Base-by-base conservation (phyloP, 1,139 yeast species). In the Candida sp. region DNA sequence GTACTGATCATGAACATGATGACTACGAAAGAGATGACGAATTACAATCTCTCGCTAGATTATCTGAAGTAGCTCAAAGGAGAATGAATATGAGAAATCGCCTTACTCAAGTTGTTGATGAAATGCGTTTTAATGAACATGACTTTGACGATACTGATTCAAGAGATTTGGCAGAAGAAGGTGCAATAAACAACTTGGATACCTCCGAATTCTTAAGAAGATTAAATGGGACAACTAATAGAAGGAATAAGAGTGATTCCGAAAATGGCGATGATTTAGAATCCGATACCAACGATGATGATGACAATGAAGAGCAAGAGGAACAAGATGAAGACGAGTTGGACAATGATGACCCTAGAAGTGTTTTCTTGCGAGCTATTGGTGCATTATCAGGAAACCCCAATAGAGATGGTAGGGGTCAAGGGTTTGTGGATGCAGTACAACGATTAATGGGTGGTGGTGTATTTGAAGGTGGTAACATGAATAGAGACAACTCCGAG, bases 391-490 rank as follows among this genome's bases (percentile, higher is more conserved):
- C 61, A 1, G 58, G 54, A 3, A 35, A 22, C 39, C 41, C 35
- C 19, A 42, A 48, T 35, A 33, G 48, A 32, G 34, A 39, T 33
- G 38, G 50, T 40, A 38, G 55, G 36, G 37, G 41, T 49, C 57
- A 54, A 21, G 63, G 62, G 4, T 66, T 70, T 50, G 66, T 60
- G 3, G 73, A 68, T 41, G 74, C 63, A 22, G 59, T 67, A 53
- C 77, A 55, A 47, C 58, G 70, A 48, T 60, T 63, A 32, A 70
- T 64, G 63, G 63, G 71, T 43, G 76, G 76, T 5, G 62, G 66
- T 3, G 52, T 70, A 45, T 58, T 72, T 39, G 70, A 71, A 8
- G 68, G 66, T 2, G 45, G 41, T 21, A 49, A 45, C 19, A 32
- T 44, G 11, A 49, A 49, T 5, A 44, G 64, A 42, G 57, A 54